Conservation (phyloP, 306 rosid species). For the Prunus fruticosa region DNA sequence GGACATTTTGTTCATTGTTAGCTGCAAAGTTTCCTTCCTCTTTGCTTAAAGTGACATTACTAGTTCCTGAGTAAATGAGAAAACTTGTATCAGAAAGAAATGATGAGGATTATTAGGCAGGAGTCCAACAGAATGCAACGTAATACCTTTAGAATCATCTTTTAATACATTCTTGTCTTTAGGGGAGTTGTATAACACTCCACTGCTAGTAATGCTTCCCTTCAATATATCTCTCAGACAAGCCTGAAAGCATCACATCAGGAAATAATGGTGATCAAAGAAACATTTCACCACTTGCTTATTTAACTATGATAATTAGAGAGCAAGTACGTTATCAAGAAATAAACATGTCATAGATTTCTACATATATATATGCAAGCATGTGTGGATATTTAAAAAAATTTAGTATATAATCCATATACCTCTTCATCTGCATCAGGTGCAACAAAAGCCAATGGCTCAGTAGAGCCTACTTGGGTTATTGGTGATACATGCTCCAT, state of each 20-base stretch:
- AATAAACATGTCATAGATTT: neutral
- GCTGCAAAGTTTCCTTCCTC: constrained; percentile 28
- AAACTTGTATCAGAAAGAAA: constrained; percentile 10
- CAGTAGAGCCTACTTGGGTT: constrained; percentile 38
- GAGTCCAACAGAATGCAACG: constrained; percentile 9
- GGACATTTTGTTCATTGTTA: constrained; percentile 24
- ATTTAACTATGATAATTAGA: neutral
- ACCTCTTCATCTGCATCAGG: constrained; percentile 73
- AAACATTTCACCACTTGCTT: constrained; percentile 1
- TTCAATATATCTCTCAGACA: constrained; percentile 53
- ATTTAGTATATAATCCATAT: constrained; percentile 13
- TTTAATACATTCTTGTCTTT: constrained; percentile 37
- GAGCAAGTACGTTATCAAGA: neutral
- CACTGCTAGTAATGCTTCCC: constrained; percentile 57
- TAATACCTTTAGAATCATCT: constrained; percentile 39
- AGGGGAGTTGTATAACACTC: constrained; percentile 28
- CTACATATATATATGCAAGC: neutral
- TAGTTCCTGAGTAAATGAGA: constrained; percentile 24
- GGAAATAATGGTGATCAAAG: constrained; percentile 10
- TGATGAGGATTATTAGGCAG: neutral
- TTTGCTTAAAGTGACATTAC: constrained; percentile 25
- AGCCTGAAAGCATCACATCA: constrained; percentile 39
- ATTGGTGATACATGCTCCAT: constrained; percentile 44
- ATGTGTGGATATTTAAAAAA: neutral
- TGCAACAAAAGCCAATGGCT: constrained; percentile 64